A percentile compares a stretch with the other conserved stretches of the same genome.
These are phyloP conservation scores for Pythium coloratum DNA, from an alignment of 352 stramenopile species.

Conservation along the genomic window DNA sequence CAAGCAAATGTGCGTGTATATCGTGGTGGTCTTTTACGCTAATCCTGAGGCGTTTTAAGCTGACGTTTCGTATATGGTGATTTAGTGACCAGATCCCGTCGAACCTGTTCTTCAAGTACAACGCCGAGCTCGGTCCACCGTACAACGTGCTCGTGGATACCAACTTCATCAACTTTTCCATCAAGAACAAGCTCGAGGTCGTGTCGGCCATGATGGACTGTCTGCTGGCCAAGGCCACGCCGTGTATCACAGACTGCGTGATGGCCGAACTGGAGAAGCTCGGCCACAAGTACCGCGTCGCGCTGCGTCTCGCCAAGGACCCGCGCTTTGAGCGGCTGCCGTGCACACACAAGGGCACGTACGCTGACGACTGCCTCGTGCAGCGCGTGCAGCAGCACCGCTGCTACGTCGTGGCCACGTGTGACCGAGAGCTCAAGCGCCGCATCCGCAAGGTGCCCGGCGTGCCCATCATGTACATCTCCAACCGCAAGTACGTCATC, in stretches of 20 bases:
- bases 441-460: conserved; percentile 99
- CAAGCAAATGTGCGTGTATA: conserved; percentile 87
- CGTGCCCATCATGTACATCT: conserved; percentile 99
- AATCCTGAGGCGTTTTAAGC: background rate
- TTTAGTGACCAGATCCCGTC: conserved; percentile 94
- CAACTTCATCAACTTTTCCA: conserved; percentile 99
- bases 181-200: conserved; percentile 99
- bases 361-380: conserved; percentile 99
- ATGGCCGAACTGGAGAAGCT: conserved; percentile 99
- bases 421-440: conserved; percentile 99
- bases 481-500: conserved; percentile 98
- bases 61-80: background rate
- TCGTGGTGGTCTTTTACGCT: background rate
- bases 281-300: conserved; percentile 97
- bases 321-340: conserved; percentile 97
- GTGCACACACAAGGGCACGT: conserved; percentile 98
- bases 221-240: conserved; percentile 96
- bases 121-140: conserved; percentile 96
- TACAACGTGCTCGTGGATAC: conserved; percentile 99
- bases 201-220: conserved; percentile 99
- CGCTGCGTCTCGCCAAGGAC: conserved; percentile 95
- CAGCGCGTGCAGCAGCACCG: conserved; percentile 92
- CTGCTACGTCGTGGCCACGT: conserved; percentile 99
- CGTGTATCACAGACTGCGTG: conserved; percentile 99
- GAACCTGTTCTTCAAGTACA: conserved; percentile 99